Evolutionary conservation across 108 stramenopile species (phyloP), one percentile per base, ranked within the genome.

Genomic region (Epipyxis sp.): DNA sequence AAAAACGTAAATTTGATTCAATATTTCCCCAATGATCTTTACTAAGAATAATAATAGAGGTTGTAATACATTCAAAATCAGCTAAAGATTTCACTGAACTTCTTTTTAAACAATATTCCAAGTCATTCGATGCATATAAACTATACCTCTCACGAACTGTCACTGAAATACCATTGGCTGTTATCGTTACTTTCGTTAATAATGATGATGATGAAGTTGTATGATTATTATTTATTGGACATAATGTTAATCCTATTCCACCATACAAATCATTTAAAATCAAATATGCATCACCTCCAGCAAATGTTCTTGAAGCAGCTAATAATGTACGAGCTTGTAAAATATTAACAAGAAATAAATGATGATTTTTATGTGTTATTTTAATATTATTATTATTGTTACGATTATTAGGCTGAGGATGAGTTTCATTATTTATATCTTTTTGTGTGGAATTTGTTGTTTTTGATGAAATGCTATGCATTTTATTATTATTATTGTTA

Each of bases 221-320:
- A 20, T 6, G 20, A 50, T 20, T 20, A 50, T 50, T 6, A 50
- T 6, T 50, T 13, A 13, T 13, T 13, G 46, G 46, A 32, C 61
- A 65, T 10, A 65, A 37, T 32, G 25, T 32, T 10, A 74, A 3
- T 13, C 71, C 71, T 37, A 43, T 42, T 27, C 71, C 71, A 34
- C 71, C 71, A 42, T 54, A 74, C 41, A 74, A 42, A 42, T 74
- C 71, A 27, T 74, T 27, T 6, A 74, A 42, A 29, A 74, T 27
- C 44, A 34, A 10, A 37, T 43, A 74, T 10, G 71, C 71, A 37
- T 74, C 71, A 37, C 71, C 71, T 10, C 10, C 44, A 42, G 71
- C 44, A 42, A 54, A 74, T 42, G 71, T 74, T 10, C 71, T 37
- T 10, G 32, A 34, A 10, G 71, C 71, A 34, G 71, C 71, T 10